These are phyloP conservation scores for Mycosphaerelloides madeirae DNA, from an alignment of 2,329 filamentous ascomycete species.

Conservation along the genomic window DNA sequence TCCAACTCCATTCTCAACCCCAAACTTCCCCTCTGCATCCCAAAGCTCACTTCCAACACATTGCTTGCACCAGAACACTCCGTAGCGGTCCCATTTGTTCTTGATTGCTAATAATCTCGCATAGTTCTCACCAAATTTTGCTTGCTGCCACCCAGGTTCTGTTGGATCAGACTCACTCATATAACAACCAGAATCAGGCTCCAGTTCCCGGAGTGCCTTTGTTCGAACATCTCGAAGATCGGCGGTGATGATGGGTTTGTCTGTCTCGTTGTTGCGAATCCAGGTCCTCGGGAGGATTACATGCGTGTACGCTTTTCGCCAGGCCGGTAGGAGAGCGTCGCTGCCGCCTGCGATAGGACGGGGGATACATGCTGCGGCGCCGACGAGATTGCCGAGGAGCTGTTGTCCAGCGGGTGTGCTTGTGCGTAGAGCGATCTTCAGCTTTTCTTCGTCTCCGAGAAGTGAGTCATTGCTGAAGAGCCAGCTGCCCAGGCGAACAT, in stretches of 20 bases:
- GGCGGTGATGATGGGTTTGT: conserved; percentile 16
- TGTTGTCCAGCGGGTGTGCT: conserved; percentile 1
- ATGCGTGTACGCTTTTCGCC: conserved; percentile 17
- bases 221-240: conserved; percentile 5
- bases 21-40: conserved; percentile 3
- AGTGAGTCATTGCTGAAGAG: conserved; percentile 9
- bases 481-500: conserved; percentile 6
- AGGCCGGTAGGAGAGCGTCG: conserved; percentile 17
- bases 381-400: conserved; percentile 10
- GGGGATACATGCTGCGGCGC: conserved; percentile 4
- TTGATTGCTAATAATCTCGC: conserved; percentile 29
- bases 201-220: conserved; percentile 35
- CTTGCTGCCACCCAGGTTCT: conserved; percentile 33
- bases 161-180: conserved; percentile 43
- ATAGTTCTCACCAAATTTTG: conserved; percentile 37
- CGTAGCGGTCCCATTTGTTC: conserved; percentile 32
- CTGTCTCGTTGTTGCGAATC: conserved; percentile 29
- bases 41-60: conserved; percentile 18
- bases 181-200: conserved; percentile 41
- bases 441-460: not conserved
- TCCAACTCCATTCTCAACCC: conserved; percentile 16
- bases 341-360: conserved; percentile 11
- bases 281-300: conserved; percentile 12
- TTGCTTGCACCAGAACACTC: conserved; percentile 25
- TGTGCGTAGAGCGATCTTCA: conserved; percentile 1